Conservation (phyloP, 257 asterid species). For the Solanum peruvianum region DNA sequence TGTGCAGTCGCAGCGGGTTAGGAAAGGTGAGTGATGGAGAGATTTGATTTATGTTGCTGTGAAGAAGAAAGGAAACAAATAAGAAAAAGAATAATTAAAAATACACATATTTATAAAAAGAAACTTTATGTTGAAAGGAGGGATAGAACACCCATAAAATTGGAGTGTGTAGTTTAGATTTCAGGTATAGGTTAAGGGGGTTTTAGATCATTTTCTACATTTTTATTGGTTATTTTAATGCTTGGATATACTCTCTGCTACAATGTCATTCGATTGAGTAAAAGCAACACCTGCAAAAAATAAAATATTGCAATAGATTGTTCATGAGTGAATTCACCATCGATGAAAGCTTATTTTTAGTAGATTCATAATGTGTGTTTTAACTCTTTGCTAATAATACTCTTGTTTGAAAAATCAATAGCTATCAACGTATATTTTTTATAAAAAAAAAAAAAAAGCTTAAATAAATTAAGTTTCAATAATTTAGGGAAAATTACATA, state of each 20-base stretch:
- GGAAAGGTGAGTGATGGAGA: neutral
- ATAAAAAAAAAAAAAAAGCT: neutral
- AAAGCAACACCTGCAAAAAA: neutral
- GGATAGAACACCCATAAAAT: neutral
- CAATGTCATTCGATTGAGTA: neutral
- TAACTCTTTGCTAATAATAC: neutral
- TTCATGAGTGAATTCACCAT: neutral
- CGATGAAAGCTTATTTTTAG: neutral
- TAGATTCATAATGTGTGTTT: neutral
- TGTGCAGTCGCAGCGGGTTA: neutral
- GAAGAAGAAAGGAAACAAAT: no score
- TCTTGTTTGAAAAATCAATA: neutral
- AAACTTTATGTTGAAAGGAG: no score
- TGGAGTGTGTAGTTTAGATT: neutral
- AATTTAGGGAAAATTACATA: no score
- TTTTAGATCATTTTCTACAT: neutral
- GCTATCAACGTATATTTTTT: neutral
- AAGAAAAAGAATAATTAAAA: no score
- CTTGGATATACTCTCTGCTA: neutral
- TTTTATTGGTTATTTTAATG: neutral
- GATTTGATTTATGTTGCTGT: neutral
- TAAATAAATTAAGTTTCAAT: neutral
- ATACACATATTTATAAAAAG: no score
- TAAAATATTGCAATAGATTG: neutral
- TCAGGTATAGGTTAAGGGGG: neutral